Base-by-base conservation (phyloP, 805 yeast genomes). In the Wickerhamiella spandovensis region DNA sequence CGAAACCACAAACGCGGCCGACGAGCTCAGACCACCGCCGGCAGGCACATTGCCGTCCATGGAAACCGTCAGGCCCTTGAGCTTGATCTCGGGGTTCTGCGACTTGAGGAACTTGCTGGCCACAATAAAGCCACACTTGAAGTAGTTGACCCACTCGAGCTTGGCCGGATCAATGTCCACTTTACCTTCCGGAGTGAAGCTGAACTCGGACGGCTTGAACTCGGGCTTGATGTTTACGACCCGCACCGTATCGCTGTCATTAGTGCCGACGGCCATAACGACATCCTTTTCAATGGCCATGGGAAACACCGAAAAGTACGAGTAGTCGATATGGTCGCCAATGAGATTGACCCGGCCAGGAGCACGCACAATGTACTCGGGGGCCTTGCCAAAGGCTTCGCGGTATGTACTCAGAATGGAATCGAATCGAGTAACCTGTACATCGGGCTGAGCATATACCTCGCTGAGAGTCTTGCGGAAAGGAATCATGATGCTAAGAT, bases 331-430 rank as follows among this genome's bases (percentile, higher is more conserved):
- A 60, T 82, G 89, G 56, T 82, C 88, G 37, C 89, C 88, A 50
- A 82, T 79, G 52, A 82, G 67, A 61, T 81, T 82, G 48, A 82
- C 88, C 57, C 89, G 68, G 30, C 88, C 88, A n/a, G 89, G 88
- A 15, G 84, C 76, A 47, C 87, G 69, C 21, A 79, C 67, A 38
- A 77, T 64, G 58, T 79, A 73, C 32, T 70, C 72, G 10, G 57
- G 56, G 32, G 20, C 24, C 5, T 32, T 9, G 22, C 48, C 51
- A 23, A 18, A 43, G 9, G 12, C 23, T 20, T 23, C 9, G 12
- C 13, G 5, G 47, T 20, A 44, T 15, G 28, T 21, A 25, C 13
- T 47, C 47, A 56, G 41, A 43, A 59, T 50, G 13, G 24, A 25
- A 18, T 37, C 47, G 45, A 58, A 59, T 18, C 62, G 51, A 4